A percentile compares a stretch with the other conserved stretches of the same genome.
These are phyloP conservation scores for Centella asiatica DNA, from an alignment of 129 eudicot species.

Conservation along the genomic window DNA sequence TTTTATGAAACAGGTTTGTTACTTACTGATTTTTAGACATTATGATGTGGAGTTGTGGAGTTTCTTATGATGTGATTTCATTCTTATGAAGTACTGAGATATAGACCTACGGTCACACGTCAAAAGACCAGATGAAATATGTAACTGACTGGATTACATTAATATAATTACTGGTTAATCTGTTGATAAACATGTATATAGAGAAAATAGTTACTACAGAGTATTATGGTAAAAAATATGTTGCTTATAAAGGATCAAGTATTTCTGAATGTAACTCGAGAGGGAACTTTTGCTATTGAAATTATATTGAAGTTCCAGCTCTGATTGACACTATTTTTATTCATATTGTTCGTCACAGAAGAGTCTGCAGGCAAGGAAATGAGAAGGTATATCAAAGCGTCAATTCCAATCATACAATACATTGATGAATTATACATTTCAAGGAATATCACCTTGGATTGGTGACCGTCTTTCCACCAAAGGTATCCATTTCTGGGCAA, in stretches of 20 bases:
- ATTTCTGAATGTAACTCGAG: too few relatives aligned
- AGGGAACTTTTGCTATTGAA: too few relatives aligned
- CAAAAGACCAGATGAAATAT: too few relatives aligned
- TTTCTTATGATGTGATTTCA: background rate
- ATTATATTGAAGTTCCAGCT: background rate
- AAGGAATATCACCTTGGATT: slow-evolving; percentile 68
- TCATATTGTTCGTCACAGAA: slow-evolving; percentile 25
- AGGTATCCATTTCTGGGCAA: background rate
- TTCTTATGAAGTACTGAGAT: background rate
- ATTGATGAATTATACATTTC: slow-evolving; percentile 57
- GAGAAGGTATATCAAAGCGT: slow-evolving; percentile 72
- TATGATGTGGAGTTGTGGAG: background rate
- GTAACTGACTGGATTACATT: too few relatives aligned
- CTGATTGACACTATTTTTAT: background rate
- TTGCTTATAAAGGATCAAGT: too few relatives aligned
- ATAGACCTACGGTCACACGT: too few relatives aligned
- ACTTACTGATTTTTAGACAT: background rate
- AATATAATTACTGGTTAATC: too few relatives aligned
- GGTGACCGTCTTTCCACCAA: slow-evolving; percentile 35
- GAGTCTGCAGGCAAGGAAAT: slow-evolving; percentile 72
- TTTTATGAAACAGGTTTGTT: slow-evolving; percentile 73
- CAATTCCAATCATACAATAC: slow-evolving; percentile 63
- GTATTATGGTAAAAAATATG: too few relatives aligned
- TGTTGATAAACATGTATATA: too few relatives aligned
- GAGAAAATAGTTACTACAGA: too few relatives aligned